A percentile compares a stretch with the other conserved stretches of the same genome.
These are phyloP conservation scores for Pestalotiopsis sp. DNA, from an alignment of 2,329 filamentous ascomycete genomes.

Conservation along the genomic window DNA sequence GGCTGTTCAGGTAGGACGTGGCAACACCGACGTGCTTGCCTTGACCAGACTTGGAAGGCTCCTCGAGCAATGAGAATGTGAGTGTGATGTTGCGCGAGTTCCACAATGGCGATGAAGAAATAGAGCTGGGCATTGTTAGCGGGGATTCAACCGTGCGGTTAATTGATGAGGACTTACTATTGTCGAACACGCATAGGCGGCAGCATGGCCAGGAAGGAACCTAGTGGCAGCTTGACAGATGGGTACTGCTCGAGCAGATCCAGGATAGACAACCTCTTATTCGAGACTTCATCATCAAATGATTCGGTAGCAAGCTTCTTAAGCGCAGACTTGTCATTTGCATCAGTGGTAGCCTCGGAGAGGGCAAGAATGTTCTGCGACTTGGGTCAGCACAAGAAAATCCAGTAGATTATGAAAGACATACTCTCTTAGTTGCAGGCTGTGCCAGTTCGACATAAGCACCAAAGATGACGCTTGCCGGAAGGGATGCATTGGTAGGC, in stretches of 20 bases:
- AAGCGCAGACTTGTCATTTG: slow-evolving; percentile 43
- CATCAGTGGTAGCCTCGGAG: slow-evolving; percentile 47
- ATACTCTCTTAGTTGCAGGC: slow-evolving; percentile 55
- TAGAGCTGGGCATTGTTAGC: slow-evolving; percentile 32
- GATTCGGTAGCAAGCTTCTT: slow-evolving; percentile 35
- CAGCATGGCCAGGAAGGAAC: slow-evolving; percentile 54
- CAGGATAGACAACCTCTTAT: slow-evolving; percentile 20
- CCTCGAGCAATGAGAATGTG: slow-evolving; percentile 56
- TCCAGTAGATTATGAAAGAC: not conserved
- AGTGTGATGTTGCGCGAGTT: slow-evolving; percentile 48
- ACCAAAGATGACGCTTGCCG: slow-evolving; percentile 54
- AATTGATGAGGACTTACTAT: slow-evolving; percentile 35
- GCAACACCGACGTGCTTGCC: slow-evolving; percentile 41
- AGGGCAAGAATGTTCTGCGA: slow-evolving; percentile 46
- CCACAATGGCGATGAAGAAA: slow-evolving; percentile 56
- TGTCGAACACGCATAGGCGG: slow-evolving; percentile 65
- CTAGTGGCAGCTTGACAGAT: slow-evolving; percentile 41
- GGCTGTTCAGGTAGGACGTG: slow-evolving; percentile 40
- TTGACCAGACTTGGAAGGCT: slow-evolving; percentile 31
- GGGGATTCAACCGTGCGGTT: not conserved
- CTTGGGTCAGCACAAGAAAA: not conserved
- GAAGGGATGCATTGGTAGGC: slow-evolving; percentile 48
- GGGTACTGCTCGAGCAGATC: slow-evolving; percentile 30
- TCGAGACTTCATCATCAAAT: slow-evolving; percentile 27
- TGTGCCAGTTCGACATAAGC: slow-evolving; percentile 63